phyloP scores from a whole-genome alignment of 2,329 filamentous ascomycete species.

The Chalaropsis ovoidea region DNA sequence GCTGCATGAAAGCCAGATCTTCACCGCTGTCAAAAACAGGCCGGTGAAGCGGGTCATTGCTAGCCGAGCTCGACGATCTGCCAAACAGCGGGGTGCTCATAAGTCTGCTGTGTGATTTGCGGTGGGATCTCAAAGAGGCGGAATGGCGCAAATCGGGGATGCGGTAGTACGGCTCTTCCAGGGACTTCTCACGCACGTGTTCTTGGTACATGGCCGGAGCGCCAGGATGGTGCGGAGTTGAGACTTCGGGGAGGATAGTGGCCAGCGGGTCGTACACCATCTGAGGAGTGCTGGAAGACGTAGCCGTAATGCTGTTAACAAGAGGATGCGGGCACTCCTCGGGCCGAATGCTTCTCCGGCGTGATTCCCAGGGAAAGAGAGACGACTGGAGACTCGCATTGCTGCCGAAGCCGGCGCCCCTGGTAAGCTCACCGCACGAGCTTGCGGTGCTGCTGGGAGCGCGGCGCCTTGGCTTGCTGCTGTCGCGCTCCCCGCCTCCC shows the following conservation, averaged over 20 bases:
- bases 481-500: constrained; percentile 41
- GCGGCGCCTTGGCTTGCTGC: constrained; percentile 44
- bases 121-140: constrained; percentile 22
- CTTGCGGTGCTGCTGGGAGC: constrained; percentile 55
- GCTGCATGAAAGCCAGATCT: constrained; percentile 19
- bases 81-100: constrained; percentile 11
- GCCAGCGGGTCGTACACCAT: constrained; percentile 36
- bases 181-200: constrained; percentile 23
- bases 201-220: constrained; percentile 23
- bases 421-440: constrained; percentile 48
- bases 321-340: constrained; percentile 32
- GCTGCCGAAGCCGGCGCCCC: constrained; percentile 8
- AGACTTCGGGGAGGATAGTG: constrained; percentile 32
- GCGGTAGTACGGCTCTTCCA: constrained; percentile 20
- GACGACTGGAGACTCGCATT: constrained; percentile 30
- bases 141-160: constrained; percentile 20
- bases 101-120: constrained; percentile 24
- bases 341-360: constrained; percentile 45
- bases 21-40: constrained; percentile 25
- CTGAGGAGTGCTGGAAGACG: constrained; percentile 4
- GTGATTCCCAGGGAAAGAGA: constrained; percentile 34
- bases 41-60: constrained; percentile 18
- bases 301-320: constrained; percentile 27
- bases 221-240: constrained; percentile 19
- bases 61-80: background rate